Evolutionary conservation across 345 rosid genomes (phyloP).

Genomic region (Gossypium longicalyx): DNA sequence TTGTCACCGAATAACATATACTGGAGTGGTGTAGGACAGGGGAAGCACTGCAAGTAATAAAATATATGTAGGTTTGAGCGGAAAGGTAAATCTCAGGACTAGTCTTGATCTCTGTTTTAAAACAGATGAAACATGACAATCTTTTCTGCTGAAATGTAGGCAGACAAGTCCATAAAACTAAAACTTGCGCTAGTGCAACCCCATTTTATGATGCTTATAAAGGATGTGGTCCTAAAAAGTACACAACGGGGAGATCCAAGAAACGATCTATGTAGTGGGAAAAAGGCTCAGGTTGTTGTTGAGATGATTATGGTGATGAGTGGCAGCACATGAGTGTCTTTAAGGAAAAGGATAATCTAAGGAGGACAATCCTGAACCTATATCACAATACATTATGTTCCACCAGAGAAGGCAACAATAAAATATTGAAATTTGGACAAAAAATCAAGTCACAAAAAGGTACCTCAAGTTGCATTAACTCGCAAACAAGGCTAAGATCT

Average conservation of each 20-base stretch:
- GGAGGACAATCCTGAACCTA: neutral
- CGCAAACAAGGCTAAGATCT: slow-evolving; percentile 81
- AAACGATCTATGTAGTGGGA: neutral
- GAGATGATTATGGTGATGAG: neutral
- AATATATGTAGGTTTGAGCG: neutral
- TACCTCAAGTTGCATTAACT: slow-evolving; percentile 80
- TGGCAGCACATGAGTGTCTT: neutral
- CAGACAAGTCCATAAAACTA: neutral
- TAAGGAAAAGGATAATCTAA: neutral
- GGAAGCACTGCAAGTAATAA: neutral
- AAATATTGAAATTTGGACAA: slow-evolving; percentile 7
- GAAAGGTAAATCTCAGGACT: neutral
- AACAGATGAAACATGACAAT: neutral
- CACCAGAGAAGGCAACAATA: neutral
- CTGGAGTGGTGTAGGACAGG: neutral
- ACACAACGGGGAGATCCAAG: neutral
- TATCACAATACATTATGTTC: neutral
- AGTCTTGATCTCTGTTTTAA: neutral
- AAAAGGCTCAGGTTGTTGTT: neutral
- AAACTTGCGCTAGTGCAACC: too few relatives aligned
- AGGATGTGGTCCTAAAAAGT: neutral
- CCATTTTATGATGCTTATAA: neutral
- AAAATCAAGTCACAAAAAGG: neutral
- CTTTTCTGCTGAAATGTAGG: neutral
- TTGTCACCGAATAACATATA: neutral